Conservation (phyloP, 331 rosid genomes). For the Acacia pycnantha region DNA sequence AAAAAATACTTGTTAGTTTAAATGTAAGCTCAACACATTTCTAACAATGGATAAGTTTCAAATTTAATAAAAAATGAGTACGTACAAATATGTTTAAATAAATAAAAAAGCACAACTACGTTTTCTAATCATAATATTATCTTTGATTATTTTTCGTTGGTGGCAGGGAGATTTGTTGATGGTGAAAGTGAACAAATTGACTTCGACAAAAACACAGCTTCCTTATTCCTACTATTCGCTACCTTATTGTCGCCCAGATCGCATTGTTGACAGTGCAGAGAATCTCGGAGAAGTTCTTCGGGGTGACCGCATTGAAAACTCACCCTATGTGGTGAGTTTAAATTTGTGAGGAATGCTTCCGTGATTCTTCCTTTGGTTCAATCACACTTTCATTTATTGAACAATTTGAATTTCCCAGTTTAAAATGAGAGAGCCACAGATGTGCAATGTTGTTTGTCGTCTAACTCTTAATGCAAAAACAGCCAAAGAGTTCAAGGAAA, state of each 20-base stretch:
- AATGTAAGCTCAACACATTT: not conserved
- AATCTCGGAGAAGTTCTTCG: constrained; percentile 98
- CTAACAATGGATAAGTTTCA: not conserved
- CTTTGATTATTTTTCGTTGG: not conserved
- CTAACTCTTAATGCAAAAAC: constrained; percentile 57
- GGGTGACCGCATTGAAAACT: constrained; percentile 92
- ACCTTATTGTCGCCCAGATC: constrained; percentile 73
- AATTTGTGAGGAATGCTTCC: not conserved
- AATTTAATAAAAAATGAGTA: not conserved
- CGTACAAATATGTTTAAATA: not conserved
- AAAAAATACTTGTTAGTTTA: not conserved
- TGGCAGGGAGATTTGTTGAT: constrained; percentile 75
- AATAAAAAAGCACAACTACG: not conserved
- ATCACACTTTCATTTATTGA: not conserved
- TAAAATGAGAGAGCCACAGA: constrained; percentile 89
- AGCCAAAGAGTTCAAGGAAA: constrained; percentile 75
- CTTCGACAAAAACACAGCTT: constrained; percentile 90
- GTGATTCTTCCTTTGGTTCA: constrained; percentile 3
- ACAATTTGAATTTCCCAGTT: constrained; percentile 53
- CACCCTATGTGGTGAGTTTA: constrained; percentile 66
- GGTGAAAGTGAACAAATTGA: constrained; percentile 89
- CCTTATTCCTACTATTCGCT: constrained; percentile 86
- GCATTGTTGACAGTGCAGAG: constrained; percentile 86
- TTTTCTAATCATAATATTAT: not conserved
- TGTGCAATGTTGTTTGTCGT: constrained; percentile 79